These are phyloP conservation scores for Dioscorea alata DNA, from an alignment of 106 monocot species.

Conservation along the genomic window DNA sequence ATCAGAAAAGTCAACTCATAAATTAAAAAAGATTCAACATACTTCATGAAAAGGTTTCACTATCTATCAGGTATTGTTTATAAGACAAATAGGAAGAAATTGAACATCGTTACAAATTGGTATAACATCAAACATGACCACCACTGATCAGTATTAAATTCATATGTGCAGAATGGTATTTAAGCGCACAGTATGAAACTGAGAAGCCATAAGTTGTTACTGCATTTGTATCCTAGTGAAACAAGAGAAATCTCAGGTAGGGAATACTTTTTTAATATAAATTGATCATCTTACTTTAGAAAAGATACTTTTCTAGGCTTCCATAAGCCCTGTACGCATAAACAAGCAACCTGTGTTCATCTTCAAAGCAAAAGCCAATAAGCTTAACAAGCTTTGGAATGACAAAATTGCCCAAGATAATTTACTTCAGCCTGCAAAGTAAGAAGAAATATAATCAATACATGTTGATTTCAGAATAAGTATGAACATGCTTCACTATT, in stretches of 20 bases:
- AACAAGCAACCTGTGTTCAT: conserved; percentile 23
- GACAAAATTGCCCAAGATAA: conserved; percentile 33
- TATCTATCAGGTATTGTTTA: no score
- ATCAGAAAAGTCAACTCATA: no score
- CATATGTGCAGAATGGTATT: neutral
- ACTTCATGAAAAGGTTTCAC: no score
- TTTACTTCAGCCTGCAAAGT: conserved; percentile 32
- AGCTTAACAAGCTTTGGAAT: conserved; percentile 33
- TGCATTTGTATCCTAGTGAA: no score
- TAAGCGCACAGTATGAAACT: neutral
- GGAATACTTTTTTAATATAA: no score
- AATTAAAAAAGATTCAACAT: no score
- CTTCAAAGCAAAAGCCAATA: conserved; percentile 34
- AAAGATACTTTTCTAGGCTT: conserved; percentile 40
- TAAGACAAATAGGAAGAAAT: no score
- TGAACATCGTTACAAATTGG: no score
- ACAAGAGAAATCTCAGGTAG: neutral
- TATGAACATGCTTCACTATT: no score
- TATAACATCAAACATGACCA: no score
- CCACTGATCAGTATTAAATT: neutral
- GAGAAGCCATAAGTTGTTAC: no score
- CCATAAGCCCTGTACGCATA: conserved; percentile 35
- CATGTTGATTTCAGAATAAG: no score
- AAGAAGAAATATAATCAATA: neutral
- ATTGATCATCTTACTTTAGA: conserved; percentile 11